Evolutionary conservation across 2,329 filamentous ascomycete genomes (phyloP).

Genomic region (Claviceps sp.): DNA sequence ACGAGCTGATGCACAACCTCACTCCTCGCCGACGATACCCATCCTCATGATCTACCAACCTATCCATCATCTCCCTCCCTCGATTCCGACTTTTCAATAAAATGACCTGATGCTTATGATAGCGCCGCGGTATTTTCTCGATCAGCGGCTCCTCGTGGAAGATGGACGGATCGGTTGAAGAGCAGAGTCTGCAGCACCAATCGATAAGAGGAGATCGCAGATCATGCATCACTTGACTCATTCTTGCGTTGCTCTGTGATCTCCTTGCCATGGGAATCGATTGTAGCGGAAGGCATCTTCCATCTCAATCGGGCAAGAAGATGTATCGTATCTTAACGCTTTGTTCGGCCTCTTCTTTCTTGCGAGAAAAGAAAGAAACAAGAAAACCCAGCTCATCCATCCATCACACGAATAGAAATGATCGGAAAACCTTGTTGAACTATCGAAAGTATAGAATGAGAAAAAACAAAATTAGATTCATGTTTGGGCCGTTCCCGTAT

Average conservation of each 20-base stretch:
- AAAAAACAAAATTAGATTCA: neutral
- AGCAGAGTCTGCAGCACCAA: neutral
- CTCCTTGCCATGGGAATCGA: conserved; percentile 34
- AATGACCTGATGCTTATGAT: conserved; percentile 4
- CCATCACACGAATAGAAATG: neutral
- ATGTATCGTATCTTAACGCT: conserved; percentile 55
- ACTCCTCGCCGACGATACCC: neutral
- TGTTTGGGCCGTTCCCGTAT: neutral
- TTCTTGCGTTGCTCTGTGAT: conserved; percentile 50
- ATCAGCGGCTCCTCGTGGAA: neutral
- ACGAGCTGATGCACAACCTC: conserved; percentile 28
- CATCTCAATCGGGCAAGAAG: conserved; percentile 30
- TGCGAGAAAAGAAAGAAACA: neutral
- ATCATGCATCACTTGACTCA: conserved; percentile 11
- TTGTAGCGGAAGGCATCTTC: neutral
- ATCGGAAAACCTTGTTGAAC: too few species aligned
- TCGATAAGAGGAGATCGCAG: neutral
- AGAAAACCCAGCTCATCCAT: neutral
- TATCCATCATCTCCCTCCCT: conserved; percentile 16
- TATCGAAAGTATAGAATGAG: neutral
- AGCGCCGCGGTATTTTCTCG: neutral
- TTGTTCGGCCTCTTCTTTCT: conserved; percentile 5
- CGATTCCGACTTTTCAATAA: conserved; percentile 9
- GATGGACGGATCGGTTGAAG: neutral
- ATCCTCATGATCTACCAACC: conserved; percentile 10